These are phyloP conservation scores for Metarhizium anisopliae DNA, from an alignment of 2,329 filamentous ascomycete species.

Conservation along the genomic window DNA sequence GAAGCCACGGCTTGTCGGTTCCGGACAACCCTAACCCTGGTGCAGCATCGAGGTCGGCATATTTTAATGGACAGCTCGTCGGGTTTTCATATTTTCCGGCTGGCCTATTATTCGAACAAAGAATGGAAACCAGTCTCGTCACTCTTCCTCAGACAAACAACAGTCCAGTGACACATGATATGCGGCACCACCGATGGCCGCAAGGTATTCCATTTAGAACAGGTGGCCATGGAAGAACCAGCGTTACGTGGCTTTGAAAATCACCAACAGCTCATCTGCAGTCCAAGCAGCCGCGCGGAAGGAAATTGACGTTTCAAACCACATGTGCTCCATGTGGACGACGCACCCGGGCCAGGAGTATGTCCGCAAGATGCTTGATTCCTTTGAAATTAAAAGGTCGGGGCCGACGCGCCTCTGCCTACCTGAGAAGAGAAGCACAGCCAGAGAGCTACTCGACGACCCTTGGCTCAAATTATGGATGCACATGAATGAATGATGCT, in stretches of 20 bases:
- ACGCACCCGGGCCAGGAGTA: constrained; percentile 14
- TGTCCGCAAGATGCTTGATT: constrained; percentile 14
- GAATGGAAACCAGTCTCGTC: not conserved
- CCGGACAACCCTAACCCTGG: no score
- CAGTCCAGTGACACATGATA: not conserved
- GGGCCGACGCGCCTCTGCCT: constrained; percentile 14
- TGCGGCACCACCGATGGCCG: not conserved
- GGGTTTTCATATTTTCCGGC: not conserved
- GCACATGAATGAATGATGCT: not conserved
- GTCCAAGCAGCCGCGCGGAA: constrained; percentile 14
- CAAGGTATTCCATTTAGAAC: not conserved
- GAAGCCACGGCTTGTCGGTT: no score
- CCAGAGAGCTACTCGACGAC: constrained; percentile 19
- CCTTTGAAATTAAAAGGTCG: constrained; percentile 13
- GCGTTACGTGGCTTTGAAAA: constrained; percentile 18
- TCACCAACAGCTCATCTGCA: constrained; percentile 16
- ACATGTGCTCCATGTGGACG: constrained; percentile 13
- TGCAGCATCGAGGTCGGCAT: no score
- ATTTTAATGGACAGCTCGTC: not conserved
- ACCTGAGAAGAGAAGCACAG: constrained; percentile 19
- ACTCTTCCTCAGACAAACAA: not conserved
- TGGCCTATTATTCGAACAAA: not conserved
- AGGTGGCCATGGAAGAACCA: constrained; percentile 17
- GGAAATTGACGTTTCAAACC: constrained; percentile 15
- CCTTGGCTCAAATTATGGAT: constrained; percentile 16